Evolutionary conservation across 169 alveolate genomes (phyloP).

Genomic region (Cyclospora cayetanensis): DNA sequence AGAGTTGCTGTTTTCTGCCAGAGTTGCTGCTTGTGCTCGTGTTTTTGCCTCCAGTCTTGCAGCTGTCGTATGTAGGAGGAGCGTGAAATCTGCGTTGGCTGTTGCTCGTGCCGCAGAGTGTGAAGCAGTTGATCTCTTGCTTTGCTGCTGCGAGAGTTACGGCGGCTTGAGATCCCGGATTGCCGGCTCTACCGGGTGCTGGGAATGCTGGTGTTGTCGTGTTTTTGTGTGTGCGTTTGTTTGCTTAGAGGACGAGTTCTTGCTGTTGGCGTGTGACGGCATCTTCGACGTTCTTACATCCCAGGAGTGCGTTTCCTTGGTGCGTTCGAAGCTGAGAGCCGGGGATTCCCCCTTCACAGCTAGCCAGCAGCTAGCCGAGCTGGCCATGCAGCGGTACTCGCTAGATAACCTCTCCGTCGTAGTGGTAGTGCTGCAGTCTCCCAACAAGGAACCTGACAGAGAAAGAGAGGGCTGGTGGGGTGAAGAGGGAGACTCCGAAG

Average conservation of each 20-base stretch:
- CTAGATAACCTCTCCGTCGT: background rate
- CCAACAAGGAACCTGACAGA: background rate
- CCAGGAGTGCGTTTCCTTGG: slow-evolving; percentile 91
- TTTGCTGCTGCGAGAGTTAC: too few relatives aligned
- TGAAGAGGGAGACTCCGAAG: background rate
- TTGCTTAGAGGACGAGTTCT: slow-evolving; percentile 92
- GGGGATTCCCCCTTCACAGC: background rate
- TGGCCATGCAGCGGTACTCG: background rate
- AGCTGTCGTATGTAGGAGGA: too few relatives aligned
- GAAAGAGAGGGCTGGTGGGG: background rate
- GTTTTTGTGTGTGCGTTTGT: too few relatives aligned
- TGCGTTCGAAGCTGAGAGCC: slow-evolving; percentile 70
- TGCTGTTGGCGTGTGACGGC: slow-evolving; percentile 99
- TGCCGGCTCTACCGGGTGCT: too few relatives aligned
- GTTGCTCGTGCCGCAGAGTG: too few relatives aligned
- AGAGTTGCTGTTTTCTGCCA: too few relatives aligned
- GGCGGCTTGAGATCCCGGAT: too few relatives aligned
- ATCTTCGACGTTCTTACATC: slow-evolving; percentile 97
- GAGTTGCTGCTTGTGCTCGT: too few relatives aligned
- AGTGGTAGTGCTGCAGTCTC: background rate
- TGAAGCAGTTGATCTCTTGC: too few relatives aligned
- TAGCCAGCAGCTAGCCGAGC: slow-evolving; percentile 1
- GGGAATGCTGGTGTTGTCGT: too few relatives aligned
- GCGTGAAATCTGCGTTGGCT: too few relatives aligned
- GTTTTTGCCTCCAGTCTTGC: too few relatives aligned